phyloP scores from a whole-genome alignment of 345 rosid genomes.

The Arabidopsis suecica region DNA sequence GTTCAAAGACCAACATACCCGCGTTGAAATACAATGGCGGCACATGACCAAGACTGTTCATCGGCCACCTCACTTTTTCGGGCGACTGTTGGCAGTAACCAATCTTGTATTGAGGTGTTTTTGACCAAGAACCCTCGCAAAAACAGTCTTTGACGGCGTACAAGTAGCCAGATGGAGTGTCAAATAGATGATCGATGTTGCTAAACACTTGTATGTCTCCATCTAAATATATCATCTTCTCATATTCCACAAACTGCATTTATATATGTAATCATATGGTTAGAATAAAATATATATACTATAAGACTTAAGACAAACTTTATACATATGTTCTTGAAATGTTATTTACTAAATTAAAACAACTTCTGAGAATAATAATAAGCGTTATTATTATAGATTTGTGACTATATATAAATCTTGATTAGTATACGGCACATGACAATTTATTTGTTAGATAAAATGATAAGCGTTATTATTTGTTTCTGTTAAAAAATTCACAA shows the following conservation, averaged over 20 bases:
- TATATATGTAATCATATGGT: background rate
- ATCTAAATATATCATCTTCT: conserved; percentile 69
- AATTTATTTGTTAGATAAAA: background rate
- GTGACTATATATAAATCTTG: background rate
- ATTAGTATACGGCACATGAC: background rate
- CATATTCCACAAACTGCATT: conserved; percentile 63
- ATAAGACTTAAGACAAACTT: too few species aligned
- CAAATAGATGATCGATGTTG: conserved; percentile 69
- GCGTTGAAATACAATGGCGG: conserved; percentile 73
- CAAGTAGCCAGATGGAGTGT: conserved; percentile 52
- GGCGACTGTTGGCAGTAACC: conserved; percentile 74
- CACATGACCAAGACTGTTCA: conserved; percentile 48
- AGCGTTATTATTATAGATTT: too few species aligned
- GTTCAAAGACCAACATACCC: conserved; percentile 69
- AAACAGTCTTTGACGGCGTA: conserved; percentile 72
- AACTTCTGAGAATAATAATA: too few species aligned
- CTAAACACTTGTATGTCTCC: conserved; percentile 74
- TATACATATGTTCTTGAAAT: background rate
- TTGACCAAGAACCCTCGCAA: conserved; percentile 61
- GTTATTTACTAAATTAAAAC: background rate
- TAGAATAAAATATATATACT: too few species aligned
- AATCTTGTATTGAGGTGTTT: conserved; percentile 53
- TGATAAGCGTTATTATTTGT: background rate
- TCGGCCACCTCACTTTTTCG: conserved; percentile 59
- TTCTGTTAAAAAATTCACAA: too few species aligned